Conservation (phyloP, 78 protist species). For the Dictyostelium brefeldianum region DNA sequence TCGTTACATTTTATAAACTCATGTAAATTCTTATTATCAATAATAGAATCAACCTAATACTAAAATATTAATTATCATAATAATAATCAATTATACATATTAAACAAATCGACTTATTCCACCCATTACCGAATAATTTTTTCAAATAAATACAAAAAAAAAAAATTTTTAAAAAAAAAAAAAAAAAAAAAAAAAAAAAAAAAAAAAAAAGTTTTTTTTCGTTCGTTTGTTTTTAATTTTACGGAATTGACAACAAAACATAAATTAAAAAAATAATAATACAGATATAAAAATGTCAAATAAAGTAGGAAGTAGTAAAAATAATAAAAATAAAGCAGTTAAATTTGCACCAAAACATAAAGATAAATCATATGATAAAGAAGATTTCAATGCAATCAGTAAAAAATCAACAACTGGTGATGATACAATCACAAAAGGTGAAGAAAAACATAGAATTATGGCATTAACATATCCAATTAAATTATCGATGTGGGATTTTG, state of each 20-base stretch:
- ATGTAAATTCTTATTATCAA: too few relatives aligned
- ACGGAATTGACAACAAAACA: too few relatives aligned
- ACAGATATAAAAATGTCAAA: slow-evolving; percentile 22
- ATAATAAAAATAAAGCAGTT: slow-evolving; percentile 27
- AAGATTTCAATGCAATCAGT: slow-evolving; percentile 11
- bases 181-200: neutral
- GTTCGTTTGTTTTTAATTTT: neutral
- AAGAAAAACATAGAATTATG: slow-evolving; percentile 61
- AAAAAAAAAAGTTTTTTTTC: neutral
- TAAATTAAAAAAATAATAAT: neutral
- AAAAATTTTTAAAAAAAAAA: neutral
- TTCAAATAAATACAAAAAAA: neutral
- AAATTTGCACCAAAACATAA: slow-evolving; percentile 43
- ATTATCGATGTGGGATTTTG: slow-evolving; percentile 86
- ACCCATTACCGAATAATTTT: too few relatives aligned
- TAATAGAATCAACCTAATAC: too few relatives aligned
- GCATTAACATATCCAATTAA: slow-evolving; percentile 51
- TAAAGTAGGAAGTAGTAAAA: neutral
- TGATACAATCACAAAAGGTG: slow-evolving; percentile 47
- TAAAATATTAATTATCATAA: too few relatives aligned
- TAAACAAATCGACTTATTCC: too few relatives aligned
- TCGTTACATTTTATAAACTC: too few relatives aligned
- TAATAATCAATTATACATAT: too few relatives aligned
- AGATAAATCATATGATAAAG: slow-evolving; percentile 47
- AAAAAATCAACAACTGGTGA: neutral